Base-by-base conservation (phyloP, 106 monocot genomes). In the Dioscorea alata region DNA sequence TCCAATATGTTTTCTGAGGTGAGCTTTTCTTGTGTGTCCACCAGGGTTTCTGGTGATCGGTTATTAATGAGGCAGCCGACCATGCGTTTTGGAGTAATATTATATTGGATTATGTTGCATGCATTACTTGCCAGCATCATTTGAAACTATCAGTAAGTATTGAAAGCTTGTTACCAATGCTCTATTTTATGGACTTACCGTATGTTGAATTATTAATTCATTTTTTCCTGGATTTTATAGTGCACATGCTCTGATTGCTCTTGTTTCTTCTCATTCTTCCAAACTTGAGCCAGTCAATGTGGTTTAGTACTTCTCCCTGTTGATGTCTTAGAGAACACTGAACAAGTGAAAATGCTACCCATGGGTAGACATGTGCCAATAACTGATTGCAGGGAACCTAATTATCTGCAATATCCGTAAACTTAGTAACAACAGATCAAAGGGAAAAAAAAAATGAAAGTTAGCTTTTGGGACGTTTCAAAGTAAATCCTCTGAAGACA, bases 1-100 rank as follows among this genome's bases (percentile, higher is more conserved):
- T 60, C 65, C 42, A 56, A 35, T 69, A 13, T 57, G 16, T 69
- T 60, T 60, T 15, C 59, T 66, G 58, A 42, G 59, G 49, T 49
- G 63, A 32, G 65, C 68, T 2, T 33, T 67, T 60, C n/a, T 70
- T 73, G 42, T 66, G 18, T 60, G 48, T 66, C 22, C 74, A 48
- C 32, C 89, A 99, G 97, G 97, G 97, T 93, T 33, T 93, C 97
- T 13, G 90, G 85, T 61, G 97, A 99, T 24, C 80, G 97, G 24
- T 61, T 92, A 75, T 77, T 99, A 63, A 99, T 99, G 97, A 85
- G 97, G 71, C 92, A 99, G 64, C 96, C 96, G 33, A 76, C 74
- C 49, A 56, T 96, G 58, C 75, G 96, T 20, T 80, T 96, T 59
- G 96, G 86, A 0, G 66, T 92, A 57, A 72, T 96, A 49, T 19